Base-by-base conservation (phyloP, 305 asterid genomes). In the Galium porrigens region DNA sequence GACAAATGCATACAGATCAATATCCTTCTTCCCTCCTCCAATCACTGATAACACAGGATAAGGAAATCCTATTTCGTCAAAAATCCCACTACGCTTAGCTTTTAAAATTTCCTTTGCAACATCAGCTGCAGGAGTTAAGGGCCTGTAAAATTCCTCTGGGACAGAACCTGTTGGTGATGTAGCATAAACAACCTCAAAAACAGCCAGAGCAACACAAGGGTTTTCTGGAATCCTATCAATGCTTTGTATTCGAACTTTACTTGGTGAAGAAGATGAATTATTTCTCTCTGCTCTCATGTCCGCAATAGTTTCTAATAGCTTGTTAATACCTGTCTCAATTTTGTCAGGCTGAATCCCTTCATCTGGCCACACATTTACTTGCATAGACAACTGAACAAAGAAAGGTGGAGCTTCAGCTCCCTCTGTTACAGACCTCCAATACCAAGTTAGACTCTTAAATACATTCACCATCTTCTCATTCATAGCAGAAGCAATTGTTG, bases 391-490 rank as follows among this genome's bases (percentile, higher is more conserved):
- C 68, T 92, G 99, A 59, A 92, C 91, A 66, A 92, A 89, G 80
- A 89, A 92, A 3, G 99, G 99, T 61, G 99, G 98, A 59, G 95
- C 87, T 79, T 92, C 99, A 12, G 97, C 99, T 80, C 86, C 99
- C 79, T 84, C 95, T 15, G 95, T 92, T 63, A 89, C 81, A 62
- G 97, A 89, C 74, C 87, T 92, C 99, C 99, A 92, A 84, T 92
- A 89, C 74, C 89, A 81, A 53, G 76, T 72, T 69, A 91, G 86
- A 79, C 88, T 81, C 67, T 79, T 72, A 53, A 81, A 59, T 12
- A 80, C 84, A 73, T 81, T 80, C 74, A 74, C 75, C 68, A 74
- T 66, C 62, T 67, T 75, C 65, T 72, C 83, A 67, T 71, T 77
- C 44, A 80, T 69, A 20, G 72, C 63, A 72, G 79, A 66, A 85